Conservation (phyloP, 495 filamentous ascomycete genomes). For the Cercophora scortea region DNA sequence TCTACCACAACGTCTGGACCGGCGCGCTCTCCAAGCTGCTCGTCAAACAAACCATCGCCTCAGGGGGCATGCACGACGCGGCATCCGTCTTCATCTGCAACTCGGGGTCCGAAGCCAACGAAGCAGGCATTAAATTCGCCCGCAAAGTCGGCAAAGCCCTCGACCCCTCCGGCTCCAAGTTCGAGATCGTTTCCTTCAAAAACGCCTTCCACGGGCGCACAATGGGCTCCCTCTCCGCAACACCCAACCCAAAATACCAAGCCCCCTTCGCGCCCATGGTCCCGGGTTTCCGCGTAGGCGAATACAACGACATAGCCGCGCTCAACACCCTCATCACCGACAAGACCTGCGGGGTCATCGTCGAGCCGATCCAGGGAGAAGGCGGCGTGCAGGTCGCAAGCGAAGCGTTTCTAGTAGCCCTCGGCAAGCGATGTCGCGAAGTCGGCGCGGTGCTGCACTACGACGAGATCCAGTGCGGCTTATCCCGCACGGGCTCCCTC, state of each 20-base stretch:
- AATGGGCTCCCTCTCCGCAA: slow-evolving; percentile 86
- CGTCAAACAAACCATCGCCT: slow-evolving; percentile 64
- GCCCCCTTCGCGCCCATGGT: slow-evolving; percentile 91
- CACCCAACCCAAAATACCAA: slow-evolving; percentile 98
- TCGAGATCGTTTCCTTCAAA: slow-evolving; percentile 81
- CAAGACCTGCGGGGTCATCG: slow-evolving; percentile 86
- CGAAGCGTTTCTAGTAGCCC: slow-evolving; percentile 67
- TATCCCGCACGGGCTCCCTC: slow-evolving; percentile 75
- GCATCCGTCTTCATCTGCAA: slow-evolving; percentile 89
- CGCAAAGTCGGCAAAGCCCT: slow-evolving; percentile 76
- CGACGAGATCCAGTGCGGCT: slow-evolving; percentile 95
- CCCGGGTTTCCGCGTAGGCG: slow-evolving; percentile 82
- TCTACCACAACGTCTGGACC: slow-evolving; percentile 94
- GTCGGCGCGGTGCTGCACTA: slow-evolving; percentile 86
- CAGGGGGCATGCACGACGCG: slow-evolving; percentile 74
- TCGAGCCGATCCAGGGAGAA: slow-evolving; percentile 97
- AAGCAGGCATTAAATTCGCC: slow-evolving; percentile 94
- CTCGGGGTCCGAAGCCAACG: slow-evolving; percentile 90
- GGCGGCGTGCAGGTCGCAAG: slow-evolving; percentile 83
- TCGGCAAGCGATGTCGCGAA: slow-evolving; percentile 73
- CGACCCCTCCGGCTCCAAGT: slow-evolving; percentile 64
- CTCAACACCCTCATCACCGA: slow-evolving; percentile 68
- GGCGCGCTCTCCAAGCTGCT: slow-evolving; percentile 78
- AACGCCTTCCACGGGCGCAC: slow-evolving; percentile 94
- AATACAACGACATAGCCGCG: slow-evolving; percentile 69